A percentile compares a stretch with the other conserved stretches of the same genome.
Evolutionary conservation across 345 rosid species (phyloP).

Genomic region (Turnera subulata): DNA sequence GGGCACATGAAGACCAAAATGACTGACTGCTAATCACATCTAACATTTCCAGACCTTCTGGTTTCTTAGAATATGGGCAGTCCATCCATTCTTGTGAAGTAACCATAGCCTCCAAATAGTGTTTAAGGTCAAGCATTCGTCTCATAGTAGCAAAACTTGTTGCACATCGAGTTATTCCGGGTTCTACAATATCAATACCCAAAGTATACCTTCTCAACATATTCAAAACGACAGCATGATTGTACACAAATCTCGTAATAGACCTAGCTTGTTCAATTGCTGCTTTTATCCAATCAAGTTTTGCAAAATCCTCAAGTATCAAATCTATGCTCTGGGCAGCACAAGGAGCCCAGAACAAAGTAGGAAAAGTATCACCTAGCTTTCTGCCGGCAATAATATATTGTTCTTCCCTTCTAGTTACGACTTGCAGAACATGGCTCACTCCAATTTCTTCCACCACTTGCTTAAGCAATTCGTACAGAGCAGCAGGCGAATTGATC

Average conservation of each 20-base stretch:
- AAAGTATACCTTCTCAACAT: slow-evolving; percentile 60
- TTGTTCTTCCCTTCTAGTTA: slow-evolving; percentile 20
- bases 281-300: slow-evolving; percentile 16
- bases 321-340: slow-evolving; percentile 27
- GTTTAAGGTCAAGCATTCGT: slow-evolving; percentile 48
- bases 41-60: slow-evolving; percentile 63
- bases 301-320: slow-evolving; percentile 20
- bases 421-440: slow-evolving; percentile 22
- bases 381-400: slow-evolving; percentile 15
- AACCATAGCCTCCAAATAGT: slow-evolving; percentile 66
- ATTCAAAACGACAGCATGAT: slow-evolving; percentile 52
- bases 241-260: slow-evolving; percentile 25
- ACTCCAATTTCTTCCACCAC: slow-evolving; percentile 23
- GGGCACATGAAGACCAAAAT: slow-evolving; percentile 70
- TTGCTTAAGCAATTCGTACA: slow-evolving; percentile 18
- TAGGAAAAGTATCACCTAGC: slow-evolving; percentile 13
- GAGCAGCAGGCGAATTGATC: slow-evolving; percentile 20
- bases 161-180: slow-evolving; percentile 46
- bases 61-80: slow-evolving; percentile 56
- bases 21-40: slow-evolving; percentile 58
- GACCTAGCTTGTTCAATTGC: slow-evolving; percentile 21
- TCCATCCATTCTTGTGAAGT: slow-evolving; percentile 86
- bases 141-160: slow-evolving; percentile 61
- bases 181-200: slow-evolving; percentile 69
- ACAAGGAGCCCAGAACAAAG: slow-evolving; percentile 26